phyloP scores from a whole-genome alignment of 2,329 filamentous ascomycete genomes.

The Fusarium pseudoanthophilum region DNA sequence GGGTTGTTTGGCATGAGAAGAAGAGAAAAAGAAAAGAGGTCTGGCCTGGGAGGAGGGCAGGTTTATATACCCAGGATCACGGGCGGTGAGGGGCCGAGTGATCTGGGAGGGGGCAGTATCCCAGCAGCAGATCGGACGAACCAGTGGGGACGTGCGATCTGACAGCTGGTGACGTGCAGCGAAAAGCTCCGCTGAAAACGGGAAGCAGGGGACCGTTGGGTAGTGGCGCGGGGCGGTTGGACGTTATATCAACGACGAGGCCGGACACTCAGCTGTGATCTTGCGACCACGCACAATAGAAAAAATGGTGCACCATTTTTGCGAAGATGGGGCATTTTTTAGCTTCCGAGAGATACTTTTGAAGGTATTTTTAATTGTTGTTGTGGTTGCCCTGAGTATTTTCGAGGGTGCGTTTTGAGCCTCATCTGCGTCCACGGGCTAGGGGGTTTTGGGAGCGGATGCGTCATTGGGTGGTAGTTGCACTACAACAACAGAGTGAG shows the following conservation, averaged over 20 bases:
- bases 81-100: conserved; percentile 22
- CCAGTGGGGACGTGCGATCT: background rate
- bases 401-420: background rate
- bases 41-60: background rate
- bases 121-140: background rate
- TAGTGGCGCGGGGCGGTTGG: conserved; percentile 3
- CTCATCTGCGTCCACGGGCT: background rate
- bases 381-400: conserved; percentile 31
- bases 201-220: background rate
- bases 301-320: background rate
- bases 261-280: conserved; percentile 24
- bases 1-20: background rate
- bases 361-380: conserved; percentile 12
- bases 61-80: background rate
- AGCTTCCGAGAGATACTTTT: conserved; percentile 17
- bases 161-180: conserved; percentile 2
- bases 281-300: background rate
- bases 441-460: background rate
- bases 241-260: conserved; percentile 2
- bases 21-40: conserved; percentile 4
- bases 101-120: conserved; percentile 19
- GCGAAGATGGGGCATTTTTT: background rate
- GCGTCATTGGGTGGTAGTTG: background rate
- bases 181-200: background rate
- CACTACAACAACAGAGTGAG: accelerated